phyloP scores from a whole-genome alignment of 495 filamentous ascomycete genomes.

The Aspergillus mulundensis region DNA sequence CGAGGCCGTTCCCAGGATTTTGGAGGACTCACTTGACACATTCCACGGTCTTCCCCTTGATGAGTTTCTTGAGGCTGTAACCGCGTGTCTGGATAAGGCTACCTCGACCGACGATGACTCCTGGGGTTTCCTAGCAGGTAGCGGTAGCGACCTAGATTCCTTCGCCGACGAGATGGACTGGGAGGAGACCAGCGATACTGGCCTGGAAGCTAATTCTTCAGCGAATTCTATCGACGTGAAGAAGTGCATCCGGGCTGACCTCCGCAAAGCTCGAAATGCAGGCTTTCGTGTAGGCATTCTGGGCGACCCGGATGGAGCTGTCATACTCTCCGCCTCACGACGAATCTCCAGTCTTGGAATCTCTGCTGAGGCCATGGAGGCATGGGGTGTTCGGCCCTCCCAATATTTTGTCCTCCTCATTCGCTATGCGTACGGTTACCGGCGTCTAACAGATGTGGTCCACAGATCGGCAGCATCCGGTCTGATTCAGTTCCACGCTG shows the following conservation, averaged over 20 bases:
- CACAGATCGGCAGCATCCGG: conserved; percentile 5
- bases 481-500: conserved; percentile 39
- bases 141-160: not conserved
- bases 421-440: conserved; percentile 59
- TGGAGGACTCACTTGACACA: conserved; percentile 36
- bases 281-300: conserved; percentile 74
- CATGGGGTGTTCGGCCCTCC: conserved; percentile 64
- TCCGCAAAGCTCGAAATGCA: conserved; percentile 55
- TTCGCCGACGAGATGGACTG: conserved; percentile 17
- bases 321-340: conserved; percentile 60
- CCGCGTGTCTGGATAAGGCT: conserved; percentile 33
- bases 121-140: not conserved
- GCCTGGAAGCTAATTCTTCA: conserved; percentile 27
- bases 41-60: conserved; percentile 27
- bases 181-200: conserved; percentile 15
- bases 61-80: conserved; percentile 35
- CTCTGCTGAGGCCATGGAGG: conserved; percentile 69
- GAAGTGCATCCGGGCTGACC: conserved; percentile 55
- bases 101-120: conserved; percentile 12
- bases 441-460: conserved; percentile 46
- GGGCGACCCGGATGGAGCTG: conserved; percentile 46
- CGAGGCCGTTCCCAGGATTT: conserved; percentile 36
- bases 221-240: conserved; percentile 21
- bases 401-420: conserved; percentile 79
- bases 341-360: conserved; percentile 68